Evolutionary conservation across 2,329 filamentous ascomycete species (phyloP).

Genomic region (Paraphoma sp.): DNA sequence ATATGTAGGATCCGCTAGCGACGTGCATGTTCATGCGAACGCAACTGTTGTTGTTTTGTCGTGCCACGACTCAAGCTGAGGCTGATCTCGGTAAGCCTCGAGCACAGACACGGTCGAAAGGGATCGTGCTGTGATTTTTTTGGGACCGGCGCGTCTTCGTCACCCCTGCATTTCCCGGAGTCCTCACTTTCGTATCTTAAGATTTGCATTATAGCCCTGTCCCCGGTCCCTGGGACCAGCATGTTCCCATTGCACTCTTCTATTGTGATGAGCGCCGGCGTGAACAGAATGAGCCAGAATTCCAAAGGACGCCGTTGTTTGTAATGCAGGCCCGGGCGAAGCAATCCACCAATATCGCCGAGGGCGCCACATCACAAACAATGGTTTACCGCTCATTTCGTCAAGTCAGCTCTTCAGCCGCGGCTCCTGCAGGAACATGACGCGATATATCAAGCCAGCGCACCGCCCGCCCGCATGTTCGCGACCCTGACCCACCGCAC

Average conservation of each 20-base stretch:
- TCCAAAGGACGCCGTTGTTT: background rate
- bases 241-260: background rate
- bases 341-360: constrained; percentile 4
- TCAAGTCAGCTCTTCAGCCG: constrained; percentile 16
- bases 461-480: constrained; percentile 16
- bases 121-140: constrained; percentile 16
- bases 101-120: constrained; percentile 2
- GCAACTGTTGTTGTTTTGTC: constrained; percentile 18
- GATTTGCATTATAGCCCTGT: constrained; percentile 1
- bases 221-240: background rate
- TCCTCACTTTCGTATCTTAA: constrained; percentile 6
- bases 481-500: constrained; percentile 10
- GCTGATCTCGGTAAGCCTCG: constrained; percentile 1
- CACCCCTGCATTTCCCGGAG: constrained; percentile 19
- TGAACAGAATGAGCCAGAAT: background rate
- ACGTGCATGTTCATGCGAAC: constrained; percentile 12
- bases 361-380: constrained; percentile 3
- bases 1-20: constrained; percentile 3
- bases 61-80: constrained; percentile 16
- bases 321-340: background rate
- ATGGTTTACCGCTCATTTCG: constrained; percentile 12
- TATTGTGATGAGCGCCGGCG: background rate
- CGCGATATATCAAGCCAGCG: constrained; percentile 24
- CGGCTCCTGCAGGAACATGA: constrained; percentile 23
- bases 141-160: constrained; percentile 1